Conservation (phyloP, 495 filamentous ascomycete species). For the Achaetomiella virescens region DNA sequence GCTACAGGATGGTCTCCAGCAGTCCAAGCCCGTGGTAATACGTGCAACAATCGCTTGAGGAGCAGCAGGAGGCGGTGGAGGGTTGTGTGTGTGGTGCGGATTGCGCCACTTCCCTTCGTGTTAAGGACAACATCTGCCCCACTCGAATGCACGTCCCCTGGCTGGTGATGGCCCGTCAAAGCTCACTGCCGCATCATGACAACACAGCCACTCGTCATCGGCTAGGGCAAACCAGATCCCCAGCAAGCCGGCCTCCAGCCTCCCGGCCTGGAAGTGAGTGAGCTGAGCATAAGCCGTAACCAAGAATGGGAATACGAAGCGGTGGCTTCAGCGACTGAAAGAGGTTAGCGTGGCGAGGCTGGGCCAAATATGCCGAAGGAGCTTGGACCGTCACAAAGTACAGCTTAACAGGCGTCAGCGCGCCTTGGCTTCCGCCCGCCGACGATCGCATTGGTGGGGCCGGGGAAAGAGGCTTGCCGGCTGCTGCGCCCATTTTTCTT, state of each 20-base stretch:
- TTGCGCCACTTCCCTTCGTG: constrained; percentile 1
- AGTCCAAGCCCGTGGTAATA: too few relatives aligned
- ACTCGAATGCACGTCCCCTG: neutral
- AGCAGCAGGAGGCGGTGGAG: too few relatives aligned
- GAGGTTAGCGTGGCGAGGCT: constrained; percentile 4
- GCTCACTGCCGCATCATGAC: too few relatives aligned
- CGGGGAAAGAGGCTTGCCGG: constrained; percentile 4
- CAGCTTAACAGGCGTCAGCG: constrained; percentile 3
- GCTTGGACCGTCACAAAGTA: neutral
- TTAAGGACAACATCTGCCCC: neutral
- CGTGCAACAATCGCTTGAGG: too few relatives aligned
- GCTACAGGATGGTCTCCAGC: too few relatives aligned
- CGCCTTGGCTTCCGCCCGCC: constrained; percentile 2
- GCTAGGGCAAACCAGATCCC: too few relatives aligned
- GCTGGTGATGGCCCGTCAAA: too few relatives aligned
- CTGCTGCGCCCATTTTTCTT: constrained; percentile 17
- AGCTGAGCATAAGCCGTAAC: constrained; percentile 9
- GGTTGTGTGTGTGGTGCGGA: neutral
- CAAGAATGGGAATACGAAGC: constrained; percentile 4
- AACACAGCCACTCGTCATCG: too few relatives aligned
- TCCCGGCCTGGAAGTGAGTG: neutral
- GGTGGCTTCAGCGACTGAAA: constrained; percentile 9
- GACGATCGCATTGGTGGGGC: constrained; percentile 10
- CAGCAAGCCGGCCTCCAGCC: too few relatives aligned
- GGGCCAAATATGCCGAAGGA: neutral